Conservation (phyloP, 305 asterid genomes). For the Striga hermonthica region DNA sequence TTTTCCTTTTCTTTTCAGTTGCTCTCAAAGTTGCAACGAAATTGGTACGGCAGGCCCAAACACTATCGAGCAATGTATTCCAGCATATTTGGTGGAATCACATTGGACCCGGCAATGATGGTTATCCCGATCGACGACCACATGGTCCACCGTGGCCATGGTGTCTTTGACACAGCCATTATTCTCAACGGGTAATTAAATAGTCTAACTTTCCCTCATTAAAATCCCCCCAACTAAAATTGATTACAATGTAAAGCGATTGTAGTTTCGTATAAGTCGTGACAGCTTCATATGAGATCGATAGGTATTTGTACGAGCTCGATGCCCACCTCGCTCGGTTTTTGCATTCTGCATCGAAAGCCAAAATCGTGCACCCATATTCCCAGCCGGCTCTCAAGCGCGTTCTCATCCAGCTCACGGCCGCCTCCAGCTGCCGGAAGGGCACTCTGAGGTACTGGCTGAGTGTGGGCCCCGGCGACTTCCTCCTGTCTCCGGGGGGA, state of each 20-base stretch:
- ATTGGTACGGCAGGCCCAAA: constrained; percentile 60
- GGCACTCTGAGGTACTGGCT: constrained; percentile 85
- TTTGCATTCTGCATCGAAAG: constrained; percentile 72
- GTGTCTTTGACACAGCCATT: constrained; percentile 85
- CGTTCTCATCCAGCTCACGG: constrained; percentile 76
- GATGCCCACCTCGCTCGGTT: constrained; percentile 80
- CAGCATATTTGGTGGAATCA: constrained; percentile 70
- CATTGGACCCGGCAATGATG: constrained; percentile 90
- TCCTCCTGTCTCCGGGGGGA: constrained; percentile 63
- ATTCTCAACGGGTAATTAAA: constrained; percentile 57
- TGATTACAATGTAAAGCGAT: no score
- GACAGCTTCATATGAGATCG: no score
- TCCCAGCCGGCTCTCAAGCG: constrained; percentile 51
- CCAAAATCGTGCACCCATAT: constrained; percentile 55
- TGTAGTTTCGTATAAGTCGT: no score
- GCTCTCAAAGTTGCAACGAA: constrained; percentile 66
- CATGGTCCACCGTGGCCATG: constrained; percentile 97
- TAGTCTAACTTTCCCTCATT: no score
- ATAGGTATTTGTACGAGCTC: constrained; percentile 67
- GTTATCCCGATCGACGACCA: constrained; percentile 85
- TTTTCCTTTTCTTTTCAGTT: constrained; percentile 39
- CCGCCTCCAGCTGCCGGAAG: constrained; percentile 61
- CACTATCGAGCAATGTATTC: constrained; percentile 92
- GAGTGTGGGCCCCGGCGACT: constrained; percentile 85
- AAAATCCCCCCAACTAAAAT: no score